Evolutionary conservation across 805 yeast genomes (phyloP), one percentile per base, ranked within the genome.

Genomic region (Suhomyces sp.): DNA sequence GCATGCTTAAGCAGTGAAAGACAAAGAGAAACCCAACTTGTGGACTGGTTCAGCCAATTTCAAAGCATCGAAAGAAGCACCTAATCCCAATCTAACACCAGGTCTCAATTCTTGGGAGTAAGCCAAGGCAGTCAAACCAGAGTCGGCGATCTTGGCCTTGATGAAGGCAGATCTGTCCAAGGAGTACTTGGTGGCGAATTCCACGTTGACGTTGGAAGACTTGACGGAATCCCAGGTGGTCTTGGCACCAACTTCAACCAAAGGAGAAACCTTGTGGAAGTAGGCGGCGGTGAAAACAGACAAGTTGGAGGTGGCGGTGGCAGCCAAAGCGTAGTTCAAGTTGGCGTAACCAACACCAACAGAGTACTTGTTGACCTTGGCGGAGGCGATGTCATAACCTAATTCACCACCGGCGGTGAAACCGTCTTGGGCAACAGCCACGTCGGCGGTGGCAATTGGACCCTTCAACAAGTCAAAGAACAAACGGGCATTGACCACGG

Each of bases 201-300:
- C 98, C 57, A 93, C 81, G 58, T 83, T 87, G 55, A 90, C 96
- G 59, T 79, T 82, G 65, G 82, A 75, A 53, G 77, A 71, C 63
- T 85, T 76, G 51, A 88, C 78, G 46, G 95, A 81, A 74, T 88
- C 96, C 81, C 91, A 87, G 50, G 93, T 81, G 57, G 96, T 96
- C 77, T 86, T 90, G 59, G 97, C 95, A 74, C 97, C 98, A 56
- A 88, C 95, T 79, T 93, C 96, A 54, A 91, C 87, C 54, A 73
- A 68, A 50, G 95, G 86, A 54, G 88, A 79, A 46, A 93, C 95
- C 70, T 79, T 84, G 83, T 93, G 97, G 88, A 81, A 93, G 81
- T 90, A 88, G 53, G 96, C 91, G 54, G 96, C 96, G 44, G 95
- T 75, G 77, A 84, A 86, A 54, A 88, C 81, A 43, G 88, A 79